phyloP scores from a whole-genome alignment of 257 asterid genomes.

The Anisodus acutangulus region DNA sequence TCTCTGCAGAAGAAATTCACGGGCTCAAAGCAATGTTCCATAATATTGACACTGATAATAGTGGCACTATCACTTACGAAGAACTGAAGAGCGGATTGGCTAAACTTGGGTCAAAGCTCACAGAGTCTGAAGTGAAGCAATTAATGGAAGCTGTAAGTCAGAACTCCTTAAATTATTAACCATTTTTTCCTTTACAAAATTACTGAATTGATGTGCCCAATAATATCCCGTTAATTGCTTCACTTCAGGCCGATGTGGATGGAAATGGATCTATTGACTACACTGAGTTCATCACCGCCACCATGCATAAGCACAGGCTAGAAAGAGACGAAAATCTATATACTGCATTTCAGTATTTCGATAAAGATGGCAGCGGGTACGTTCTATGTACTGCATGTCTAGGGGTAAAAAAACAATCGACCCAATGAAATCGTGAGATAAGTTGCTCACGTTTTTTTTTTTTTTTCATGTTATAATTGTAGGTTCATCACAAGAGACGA shows the following conservation, averaged over 20 bases:
- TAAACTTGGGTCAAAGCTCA: slow-evolving; percentile 83
- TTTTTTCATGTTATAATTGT: neutral
- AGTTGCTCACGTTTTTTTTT: neutral
- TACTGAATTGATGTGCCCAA: neutral
- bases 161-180: neutral
- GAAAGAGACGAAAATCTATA: slow-evolving; percentile 79
- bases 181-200: neutral
- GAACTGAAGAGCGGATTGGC: slow-evolving; percentile 84
- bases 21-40: slow-evolving; percentile 87
- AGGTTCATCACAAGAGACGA: slow-evolving; percentile 91
- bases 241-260: slow-evolving; percentile 82
- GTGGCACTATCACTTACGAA: slow-evolving; percentile 81
- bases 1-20: slow-evolving; percentile 78
- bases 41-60: slow-evolving; percentile 83
- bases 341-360: slow-evolving; percentile 83
- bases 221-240: neutral
- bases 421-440: neutral
- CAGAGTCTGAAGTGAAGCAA: slow-evolving; percentile 84
- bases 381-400: slow-evolving; percentile 24
- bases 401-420: neutral
- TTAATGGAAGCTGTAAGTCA: slow-evolving; percentile 87
- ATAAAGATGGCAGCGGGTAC: slow-evolving; percentile 84
- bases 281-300: slow-evolving; percentile 85
- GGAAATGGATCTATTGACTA: slow-evolving; percentile 85
- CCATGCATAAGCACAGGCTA: slow-evolving; percentile 89